Evolutionary conservation across 805 yeast genomes (phyloP), one percentile per base, ranked within the genome.

Genomic region (Schwanniomyces polymorphus): DNA sequence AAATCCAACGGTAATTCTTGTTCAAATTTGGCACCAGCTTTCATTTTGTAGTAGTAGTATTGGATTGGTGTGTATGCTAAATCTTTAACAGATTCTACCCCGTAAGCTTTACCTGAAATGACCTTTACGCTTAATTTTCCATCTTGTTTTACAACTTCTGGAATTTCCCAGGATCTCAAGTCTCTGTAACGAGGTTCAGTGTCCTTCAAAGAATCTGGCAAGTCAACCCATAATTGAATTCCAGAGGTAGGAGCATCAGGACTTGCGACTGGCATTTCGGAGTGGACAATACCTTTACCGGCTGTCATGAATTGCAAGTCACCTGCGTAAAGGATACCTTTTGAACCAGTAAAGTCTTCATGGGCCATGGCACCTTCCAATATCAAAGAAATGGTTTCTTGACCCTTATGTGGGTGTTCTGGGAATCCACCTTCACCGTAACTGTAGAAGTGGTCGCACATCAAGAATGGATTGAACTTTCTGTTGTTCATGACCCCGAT

Each of bases 251-350:
- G 68, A 17, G 78, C 67, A 35, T 76, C 76, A 33, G 78, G 72
- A 17, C 71, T 72, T 33, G 75, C 71, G 29, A 84, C 84, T 7
- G 96, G 96, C 81, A 89, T 89, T 61, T 90, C 97, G 2, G 90
- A 79, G 64, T 89, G 97, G 45, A 87, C 87, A 31, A 89, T 81
- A 43, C 95, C 97, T 56, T 78, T 79, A 49, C 96, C 97, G 5
- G 97, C 96, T 25, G 96, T 90, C 97, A 90, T 90, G 65, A 90
- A 89, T 65, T 90, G 97, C 54, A 91, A 72, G 63, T 90, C 97
- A 47, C 96, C 97, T 7, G 89, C 81, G 51, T 79, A 75, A 44
- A 91, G 68, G 7, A 88, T 74, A 46, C 96, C 97, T 44, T 79
- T 76, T n/a, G 86, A 71, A 1, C 96, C 96, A 2, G 95, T 87